A percentile compares a stretch with the other conserved stretches of the same genome.
phyloP scores from a whole-genome alignment of 805 yeast genomes.

The Saturnispora hagleri region DNA sequence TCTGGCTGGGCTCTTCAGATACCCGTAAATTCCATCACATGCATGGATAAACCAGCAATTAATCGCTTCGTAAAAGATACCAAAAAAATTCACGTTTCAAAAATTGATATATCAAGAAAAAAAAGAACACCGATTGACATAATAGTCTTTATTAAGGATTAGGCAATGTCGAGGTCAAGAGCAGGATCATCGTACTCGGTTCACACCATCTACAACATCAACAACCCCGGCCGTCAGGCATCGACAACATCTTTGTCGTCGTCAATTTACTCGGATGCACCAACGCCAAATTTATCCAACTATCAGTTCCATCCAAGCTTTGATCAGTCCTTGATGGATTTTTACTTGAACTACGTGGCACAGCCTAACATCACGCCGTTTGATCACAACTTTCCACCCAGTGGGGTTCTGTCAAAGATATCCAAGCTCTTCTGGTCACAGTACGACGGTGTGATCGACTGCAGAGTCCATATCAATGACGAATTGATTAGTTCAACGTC shows the following conservation, averaged over 20 bases:
- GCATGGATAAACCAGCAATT: background rate
- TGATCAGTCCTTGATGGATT: slow-evolving; percentile 36
- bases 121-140: background rate
- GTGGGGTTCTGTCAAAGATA: slow-evolving; percentile 53
- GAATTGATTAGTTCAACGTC: slow-evolving; percentile 23
- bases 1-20: background rate
- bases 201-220: slow-evolving; percentile 5
- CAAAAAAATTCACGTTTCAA: background rate
- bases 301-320: slow-evolving; percentile 31
- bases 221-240: slow-evolving; percentile 3
- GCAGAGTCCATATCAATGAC: slow-evolving; percentile 17
- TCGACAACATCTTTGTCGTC: slow-evolving; percentile 20
- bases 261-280: slow-evolving; percentile 13
- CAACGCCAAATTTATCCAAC: slow-evolving; percentile 13
- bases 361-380: slow-evolving; percentile 64
- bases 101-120: background rate
- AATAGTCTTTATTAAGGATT: background rate
- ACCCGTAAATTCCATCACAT: background rate
- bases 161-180: slow-evolving; percentile 7
- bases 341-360: slow-evolving; percentile 39
- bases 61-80: background rate
- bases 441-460: slow-evolving; percentile 19
- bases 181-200: slow-evolving; percentile 10
- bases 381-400: slow-evolving; percentile 54
- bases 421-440: slow-evolving; percentile 40